phyloP scores from a whole-genome alignment of 148 eudicot genomes.

The Gaultheria prostrata region DNA sequence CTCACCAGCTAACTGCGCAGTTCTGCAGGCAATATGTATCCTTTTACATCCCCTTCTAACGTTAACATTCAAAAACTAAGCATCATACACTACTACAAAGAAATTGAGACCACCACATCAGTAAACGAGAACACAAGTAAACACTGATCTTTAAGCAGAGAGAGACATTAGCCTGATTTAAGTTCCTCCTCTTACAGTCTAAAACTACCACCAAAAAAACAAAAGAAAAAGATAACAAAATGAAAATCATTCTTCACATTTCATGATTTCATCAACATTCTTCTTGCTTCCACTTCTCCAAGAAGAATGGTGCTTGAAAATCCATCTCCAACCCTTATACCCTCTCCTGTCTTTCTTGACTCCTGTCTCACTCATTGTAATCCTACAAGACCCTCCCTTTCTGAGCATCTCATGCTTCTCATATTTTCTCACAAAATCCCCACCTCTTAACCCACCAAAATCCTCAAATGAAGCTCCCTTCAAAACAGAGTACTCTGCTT shows the following conservation, averaged over 20 bases:
- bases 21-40: background rate
- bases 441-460: slow-evolving; percentile 28
- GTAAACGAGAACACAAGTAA: slow-evolving; percentile 7
- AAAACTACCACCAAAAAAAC: background rate
- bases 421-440: slow-evolving; percentile 10
- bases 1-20: too few relatives aligned
- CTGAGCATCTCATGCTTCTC: slow-evolving; percentile 17
- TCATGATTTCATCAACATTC: slow-evolving; percentile 2
- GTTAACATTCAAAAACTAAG: background rate
- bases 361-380: slow-evolving; percentile 46
- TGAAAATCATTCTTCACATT: background rate
- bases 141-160: background rate
- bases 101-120: background rate
- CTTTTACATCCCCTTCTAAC: background rate
- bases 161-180: background rate
- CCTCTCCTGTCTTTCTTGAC: slow-evolving; percentile 49
- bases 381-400: slow-evolving; percentile 48
- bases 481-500: slow-evolving; percentile 27
- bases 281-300: slow-evolving; percentile 31
- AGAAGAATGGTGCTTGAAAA: slow-evolving; percentile 44
- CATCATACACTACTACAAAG: background rate
- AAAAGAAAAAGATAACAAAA: background rate
- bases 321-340: slow-evolving; percentile 78
- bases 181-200: background rate
- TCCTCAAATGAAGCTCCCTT: too few relatives aligned